Evolutionary conservation across 352 stramenopile species (phyloP), one percentile per base, ranked within the genome.

Genomic region (Phytophthora sojae): DNA sequence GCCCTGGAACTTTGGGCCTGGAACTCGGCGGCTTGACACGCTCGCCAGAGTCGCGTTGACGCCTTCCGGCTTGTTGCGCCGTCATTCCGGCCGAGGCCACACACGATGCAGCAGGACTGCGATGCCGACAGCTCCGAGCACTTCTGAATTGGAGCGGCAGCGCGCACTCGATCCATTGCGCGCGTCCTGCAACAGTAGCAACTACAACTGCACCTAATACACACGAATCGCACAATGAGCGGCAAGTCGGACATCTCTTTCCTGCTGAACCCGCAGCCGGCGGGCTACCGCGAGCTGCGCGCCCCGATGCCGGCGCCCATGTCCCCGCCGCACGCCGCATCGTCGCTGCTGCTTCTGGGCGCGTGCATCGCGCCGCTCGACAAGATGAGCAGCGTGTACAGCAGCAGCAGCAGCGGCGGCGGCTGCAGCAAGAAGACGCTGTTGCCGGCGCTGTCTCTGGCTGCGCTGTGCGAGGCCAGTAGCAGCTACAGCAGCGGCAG

Each of bases 221-320:
- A 30, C 26, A 30, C 26, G 26, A 30, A 30, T 7, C 26, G 6
- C 26, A 32, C 29, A 32, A 85, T 85, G 77, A 70, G 63, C 50
- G 57, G 44, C 67, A 85, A 85, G 57, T 75, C 73, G 45, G 60
- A 79, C 62, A 80, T 85, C 51, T 71, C 75, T 26, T 83, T 85
- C 64, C 70, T 85, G 47, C 67, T 85, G 64, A 85, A 85, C 66
- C 75, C 78, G 44, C 64, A 64, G 47, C 51, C 55, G 15, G 52
- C 21, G 8, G 12, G 35, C 25, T 0, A 26, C 25, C 25, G 25
- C 25, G 25, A 50, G 42, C 47, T 64, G 32, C 19, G 56, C 30
- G 19, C 52, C 15, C 49, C n/a, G 14, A 37, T 59, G 49, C 2
- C 50, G 49, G 42, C 67, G 32, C 67, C 73, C 19, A 75, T 69